Base-by-base conservation (phyloP, 1,284 basidiomycete species). In the Thecaphora frezii region DNA sequence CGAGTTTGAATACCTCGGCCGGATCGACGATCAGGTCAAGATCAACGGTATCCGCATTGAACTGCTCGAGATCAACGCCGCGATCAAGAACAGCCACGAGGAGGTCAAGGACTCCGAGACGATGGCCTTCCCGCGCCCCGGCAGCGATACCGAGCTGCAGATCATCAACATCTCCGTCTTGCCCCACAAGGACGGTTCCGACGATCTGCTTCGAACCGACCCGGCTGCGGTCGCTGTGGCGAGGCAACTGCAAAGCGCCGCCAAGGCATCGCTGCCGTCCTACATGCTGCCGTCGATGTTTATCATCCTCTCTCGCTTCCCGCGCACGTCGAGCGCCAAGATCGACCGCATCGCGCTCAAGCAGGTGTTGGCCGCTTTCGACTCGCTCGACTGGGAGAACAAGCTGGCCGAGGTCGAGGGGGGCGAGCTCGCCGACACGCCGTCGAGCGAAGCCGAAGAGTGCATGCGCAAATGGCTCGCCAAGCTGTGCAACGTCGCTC, bases 11-110 rank as follows among this genome's bases (percentile, higher is more conserved):
- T 80, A 79, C 52, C 73, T 80, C 28, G 80, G 80, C 1, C 70
- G 80, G n/a, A 74, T 74, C 47, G 80, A 80, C 55, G 79, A 80
- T 44, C 78, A 80, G 37, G 72, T 80, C 69, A 80, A 80, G 66
- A 73, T 80, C 58, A 76, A 80, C 54, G 80, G 80, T 21, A 78
- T 80, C 48, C 77, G 80, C 10, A 78, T 80, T 51, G 80, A 80
- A 69, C 66, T 80, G 21, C 66, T 75, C 45, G 79, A 80, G 56
- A 80, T 80, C 65, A 80, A 78, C 43, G 77, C 79, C n/a, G 71
- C 77, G 16, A 65, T 80, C 49, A 70, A 76, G 55, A 55, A 65
- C 36, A 68, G 64, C 46, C 69, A 60, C 28, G 50, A 53, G 37
- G 54, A 45, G 41, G 69, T 74, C 63, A 76, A 66, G 48, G 73